phyloP scores from a whole-genome alignment of 257 asterid genomes.

The Vinca minor region DNA sequence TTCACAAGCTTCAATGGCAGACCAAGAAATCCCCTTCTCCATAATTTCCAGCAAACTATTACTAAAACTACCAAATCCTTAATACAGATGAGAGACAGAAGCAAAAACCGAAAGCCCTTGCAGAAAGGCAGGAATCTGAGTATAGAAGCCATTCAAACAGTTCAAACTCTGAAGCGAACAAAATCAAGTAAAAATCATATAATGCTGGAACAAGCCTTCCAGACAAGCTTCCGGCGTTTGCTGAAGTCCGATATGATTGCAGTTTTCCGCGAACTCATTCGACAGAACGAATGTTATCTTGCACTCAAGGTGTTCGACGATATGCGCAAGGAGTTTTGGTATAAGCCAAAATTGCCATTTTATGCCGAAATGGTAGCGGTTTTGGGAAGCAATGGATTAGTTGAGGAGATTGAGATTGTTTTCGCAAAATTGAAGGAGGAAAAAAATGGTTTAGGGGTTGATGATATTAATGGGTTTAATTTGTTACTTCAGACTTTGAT shows the following conservation, averaged over 20 bases:
- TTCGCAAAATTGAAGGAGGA: constrained; percentile 43
- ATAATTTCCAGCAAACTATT: no score
- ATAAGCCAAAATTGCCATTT: constrained; percentile 44
- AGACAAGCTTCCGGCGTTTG: constrained; percentile 45
- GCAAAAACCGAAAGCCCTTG: constrained; percentile 66
- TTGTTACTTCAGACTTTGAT: constrained; percentile 46
- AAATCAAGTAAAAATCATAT: constrained; percentile 14
- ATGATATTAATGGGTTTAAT: constrained; percentile 47
- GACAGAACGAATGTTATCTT: constrained; percentile 55
- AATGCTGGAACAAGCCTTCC: constrained; percentile 29
- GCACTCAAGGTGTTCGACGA: constrained; percentile 69
- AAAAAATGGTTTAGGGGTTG: constrained; percentile 30
- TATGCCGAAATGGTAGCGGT: constrained; percentile 54
- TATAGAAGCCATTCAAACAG: constrained; percentile 63
- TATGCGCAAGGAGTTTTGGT: constrained; percentile 53
- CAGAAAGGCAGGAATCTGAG: constrained; percentile 62
- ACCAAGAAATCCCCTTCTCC: no score
- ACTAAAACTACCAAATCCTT: neutral
- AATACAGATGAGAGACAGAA: constrained; percentile 54
- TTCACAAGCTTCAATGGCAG: neutral
- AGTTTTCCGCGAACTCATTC: constrained; percentile 69
- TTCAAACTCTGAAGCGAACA: constrained; percentile 62
- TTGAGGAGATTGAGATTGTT: constrained; percentile 33
- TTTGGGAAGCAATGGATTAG: constrained; percentile 54
- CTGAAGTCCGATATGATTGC: constrained; percentile 64